phyloP scores from a whole-genome alignment of 495 filamentous ascomycete genomes.

The Penicillium manginii region DNA sequence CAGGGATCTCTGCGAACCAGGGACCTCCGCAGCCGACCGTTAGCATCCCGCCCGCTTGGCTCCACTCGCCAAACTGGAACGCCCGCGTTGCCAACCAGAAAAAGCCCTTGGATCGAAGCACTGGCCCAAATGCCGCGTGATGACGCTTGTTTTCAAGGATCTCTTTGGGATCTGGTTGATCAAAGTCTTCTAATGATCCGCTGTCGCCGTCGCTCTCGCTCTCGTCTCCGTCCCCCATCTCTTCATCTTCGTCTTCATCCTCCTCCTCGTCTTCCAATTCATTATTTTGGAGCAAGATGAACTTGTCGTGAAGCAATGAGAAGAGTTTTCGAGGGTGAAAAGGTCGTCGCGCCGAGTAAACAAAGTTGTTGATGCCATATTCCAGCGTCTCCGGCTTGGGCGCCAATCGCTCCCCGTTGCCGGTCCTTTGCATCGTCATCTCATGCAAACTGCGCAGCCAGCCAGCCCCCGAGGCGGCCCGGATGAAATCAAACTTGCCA shows the following conservation, averaged over 20 bases:
- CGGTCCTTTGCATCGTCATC: constrained; percentile 48
- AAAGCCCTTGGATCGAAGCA: constrained; percentile 53
- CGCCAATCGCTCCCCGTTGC: constrained; percentile 47
- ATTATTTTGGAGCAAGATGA: constrained; percentile 53
- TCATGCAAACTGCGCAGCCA: constrained; percentile 56
- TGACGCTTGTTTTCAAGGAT: constrained; percentile 50
- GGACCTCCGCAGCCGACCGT: constrained; percentile 55
- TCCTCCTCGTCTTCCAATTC: constrained; percentile 43
- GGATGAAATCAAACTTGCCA: constrained; percentile 47
- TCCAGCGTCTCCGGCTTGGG: constrained; percentile 62
- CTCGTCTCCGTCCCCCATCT: constrained; percentile 38
- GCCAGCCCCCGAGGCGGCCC: constrained; percentile 47
- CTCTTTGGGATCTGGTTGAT: constrained; percentile 36
- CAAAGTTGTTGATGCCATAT: constrained; percentile 59
- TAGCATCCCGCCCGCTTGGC: constrained; percentile 62
- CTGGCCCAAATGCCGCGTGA: constrained; percentile 42
- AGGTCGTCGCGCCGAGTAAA: constrained; percentile 55
- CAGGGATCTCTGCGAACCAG: constrained; percentile 55
- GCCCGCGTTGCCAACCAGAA: constrained; percentile 52
- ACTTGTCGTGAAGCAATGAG: constrained; percentile 55
- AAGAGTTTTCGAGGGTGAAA: constrained; percentile 57
- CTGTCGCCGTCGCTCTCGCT: constrained; percentile 42
- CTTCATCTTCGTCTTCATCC: constrained; percentile 39
- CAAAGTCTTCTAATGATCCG: constrained; percentile 34
- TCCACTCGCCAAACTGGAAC: constrained; percentile 58